These are phyloP conservation scores for Mycena galopus DNA, from an alignment of 768 basidiomycete genomes.

Conservation along the genomic window DNA sequence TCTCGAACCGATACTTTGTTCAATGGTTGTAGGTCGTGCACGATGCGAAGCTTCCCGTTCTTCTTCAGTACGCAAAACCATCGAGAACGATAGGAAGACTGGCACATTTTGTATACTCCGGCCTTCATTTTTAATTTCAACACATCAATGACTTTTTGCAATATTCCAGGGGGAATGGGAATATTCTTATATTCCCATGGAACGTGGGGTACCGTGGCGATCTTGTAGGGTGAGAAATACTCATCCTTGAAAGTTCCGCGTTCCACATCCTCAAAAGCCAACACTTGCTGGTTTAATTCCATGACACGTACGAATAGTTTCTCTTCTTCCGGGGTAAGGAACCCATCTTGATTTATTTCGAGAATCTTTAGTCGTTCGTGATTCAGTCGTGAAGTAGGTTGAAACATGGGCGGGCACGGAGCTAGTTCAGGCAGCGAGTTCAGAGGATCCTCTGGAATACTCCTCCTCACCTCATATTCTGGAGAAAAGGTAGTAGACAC, in stretches of 20 bases:
- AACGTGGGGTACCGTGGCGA: neutral
- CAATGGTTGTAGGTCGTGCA: constrained; percentile 46
- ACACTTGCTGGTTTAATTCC: neutral
- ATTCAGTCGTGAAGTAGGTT: too few relatives aligned
- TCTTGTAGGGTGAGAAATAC: neutral
- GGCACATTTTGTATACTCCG: neutral
- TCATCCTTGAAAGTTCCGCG: neutral
- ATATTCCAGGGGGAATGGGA: neutral
- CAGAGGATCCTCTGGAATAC: too few relatives aligned
- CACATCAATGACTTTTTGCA: neutral
- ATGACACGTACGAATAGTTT: neutral
- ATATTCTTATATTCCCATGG: neutral
- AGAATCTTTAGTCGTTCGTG: too few relatives aligned
- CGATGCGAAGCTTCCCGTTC: neutral
- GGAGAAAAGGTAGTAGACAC: too few relatives aligned
- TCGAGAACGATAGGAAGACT: neutral
- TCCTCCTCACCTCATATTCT: too few relatives aligned
- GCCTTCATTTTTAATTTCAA: neutral
- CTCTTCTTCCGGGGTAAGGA: too few relatives aligned
- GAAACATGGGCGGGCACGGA: too few relatives aligned
- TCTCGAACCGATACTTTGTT: constrained; percentile 55
- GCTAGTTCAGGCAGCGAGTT: too few relatives aligned
- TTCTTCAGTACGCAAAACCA: neutral
- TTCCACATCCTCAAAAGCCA: neutral
- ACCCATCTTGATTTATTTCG: too few relatives aligned